Base-by-base conservation (phyloP, 805 yeast species). In the Clavispora asparagi region DNA sequence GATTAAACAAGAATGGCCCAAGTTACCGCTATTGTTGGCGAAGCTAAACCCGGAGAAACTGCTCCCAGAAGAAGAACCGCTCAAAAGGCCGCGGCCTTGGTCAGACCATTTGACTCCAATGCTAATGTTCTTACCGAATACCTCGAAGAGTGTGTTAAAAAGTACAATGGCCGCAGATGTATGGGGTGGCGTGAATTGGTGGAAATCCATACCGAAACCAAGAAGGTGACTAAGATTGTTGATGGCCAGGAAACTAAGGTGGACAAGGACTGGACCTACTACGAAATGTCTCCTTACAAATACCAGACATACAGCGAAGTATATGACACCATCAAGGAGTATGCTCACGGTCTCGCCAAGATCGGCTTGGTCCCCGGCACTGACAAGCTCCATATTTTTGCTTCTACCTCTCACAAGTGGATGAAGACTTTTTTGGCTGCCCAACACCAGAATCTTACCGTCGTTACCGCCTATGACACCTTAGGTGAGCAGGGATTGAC, bases 391-490 rank as follows among this genome's bases (percentile, higher is more conserved):
- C 97, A 90, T 65, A 77, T 92, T 45, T 94, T 83, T 68, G 97
- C 97, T 25, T 67, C 87, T 17, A 94, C 99, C 12, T 86, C 95
- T 13, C 84, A 80, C 46, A 81, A 81, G 61, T 92, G 98, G 98
- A 79, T 92, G 88, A 86, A 87, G 69, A 78, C 87, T 29, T 92
- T 82, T 53, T 65, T 88, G 48, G 96, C 91, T 13, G 77, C 88
- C 44, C 79, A 81, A 57, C 73, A 90, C 43, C 97, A 89, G 67
- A 69, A 78, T 42, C 83, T 94, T 49, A 87, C 98, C 23, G 77
- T 86, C 47, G 98, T 90, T 36, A 94, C 99, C 13, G 98, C 99
- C 33, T 94, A 94, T 67, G 97, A 91, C 65, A 89, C 97, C 38
- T 75, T 91, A 54, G 97, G 97, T 47, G 95, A 89, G 67, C 76